phyloP scores from a whole-genome alignment of 192 early-diverging fungal genomes.

The Backusella mclennaniae region DNA sequence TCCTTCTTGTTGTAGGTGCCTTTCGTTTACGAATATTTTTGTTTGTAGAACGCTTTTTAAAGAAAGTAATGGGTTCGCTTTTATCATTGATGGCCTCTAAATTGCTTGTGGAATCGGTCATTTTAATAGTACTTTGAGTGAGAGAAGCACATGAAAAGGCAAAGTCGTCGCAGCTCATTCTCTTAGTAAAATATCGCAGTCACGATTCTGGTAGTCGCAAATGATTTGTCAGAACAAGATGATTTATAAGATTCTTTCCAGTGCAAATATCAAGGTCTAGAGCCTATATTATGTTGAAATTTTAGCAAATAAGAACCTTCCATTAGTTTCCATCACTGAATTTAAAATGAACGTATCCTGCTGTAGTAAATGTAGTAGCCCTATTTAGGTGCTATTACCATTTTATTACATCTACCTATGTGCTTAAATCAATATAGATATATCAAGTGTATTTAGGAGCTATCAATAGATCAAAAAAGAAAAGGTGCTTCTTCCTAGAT shows the following conservation, averaged over 20 bases:
- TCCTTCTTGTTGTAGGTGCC: constrained; percentile 15
- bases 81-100: neutral
- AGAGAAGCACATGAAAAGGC: neutral
- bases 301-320: too few species aligned
- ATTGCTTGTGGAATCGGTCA: neutral
- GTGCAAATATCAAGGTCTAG: too few species aligned
- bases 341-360: too few species aligned
- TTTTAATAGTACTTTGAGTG: neutral
- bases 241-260: neutral
- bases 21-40: constrained; percentile 59
- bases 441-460: too few species aligned
- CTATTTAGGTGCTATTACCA: too few species aligned
- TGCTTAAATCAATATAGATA: too few species aligned
- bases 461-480: too few species aligned
- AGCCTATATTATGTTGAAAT: neutral
- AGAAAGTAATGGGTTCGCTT: constrained; percentile 46
- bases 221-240: neutral
- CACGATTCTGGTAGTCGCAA: neutral
- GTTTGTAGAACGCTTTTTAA: constrained; percentile 52
- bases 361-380: too few species aligned
- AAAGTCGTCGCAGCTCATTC: neutral
- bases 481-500: too few species aligned
- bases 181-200: neutral
- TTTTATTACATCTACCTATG: too few species aligned
- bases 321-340: too few species aligned